Evolutionary conservation across 495 filamentous ascomycete genomes (phyloP).

Genomic region (Aspergillus cristatus): DNA sequence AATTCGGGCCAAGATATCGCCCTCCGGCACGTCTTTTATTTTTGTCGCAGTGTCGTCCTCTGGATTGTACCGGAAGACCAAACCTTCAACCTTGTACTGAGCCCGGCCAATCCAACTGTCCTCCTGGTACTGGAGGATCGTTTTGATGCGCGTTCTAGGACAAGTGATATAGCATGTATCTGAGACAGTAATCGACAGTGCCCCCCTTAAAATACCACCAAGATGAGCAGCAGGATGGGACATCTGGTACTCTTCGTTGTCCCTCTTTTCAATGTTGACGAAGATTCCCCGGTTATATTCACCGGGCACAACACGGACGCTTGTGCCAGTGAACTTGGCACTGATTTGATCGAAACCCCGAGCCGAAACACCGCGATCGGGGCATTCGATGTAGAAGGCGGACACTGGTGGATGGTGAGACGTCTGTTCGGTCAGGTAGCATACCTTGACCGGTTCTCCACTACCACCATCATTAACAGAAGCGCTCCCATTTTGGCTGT

Average conservation of each 20-base stretch:
- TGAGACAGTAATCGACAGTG: slow-evolving; percentile 75
- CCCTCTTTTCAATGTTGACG: slow-evolving; percentile 68
- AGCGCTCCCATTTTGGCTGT: slow-evolving; percentile 27
- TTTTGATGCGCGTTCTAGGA: slow-evolving; percentile 76
- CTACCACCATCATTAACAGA: slow-evolving; percentile 24
- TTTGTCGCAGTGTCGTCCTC: slow-evolving; percentile 64
- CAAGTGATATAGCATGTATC: slow-evolving; percentile 84
- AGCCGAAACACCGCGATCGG: slow-evolving; percentile 80
- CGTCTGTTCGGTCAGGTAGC: slow-evolving; percentile 95
- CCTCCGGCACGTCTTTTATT: slow-evolving; percentile 77
- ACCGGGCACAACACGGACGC: slow-evolving; percentile 81
- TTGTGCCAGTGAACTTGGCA: slow-evolving; percentile 96
- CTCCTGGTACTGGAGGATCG: slow-evolving; percentile 83
- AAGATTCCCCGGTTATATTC: slow-evolving; percentile 95
- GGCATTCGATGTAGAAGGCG: slow-evolving; percentile 89
- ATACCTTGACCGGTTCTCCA: slow-evolving; percentile 60
- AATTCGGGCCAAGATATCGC: slow-evolving; percentile 73
- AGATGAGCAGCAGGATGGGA: slow-evolving; percentile 92
- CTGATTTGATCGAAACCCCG: slow-evolving; percentile 91
- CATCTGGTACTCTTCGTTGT: slow-evolving; percentile 86
- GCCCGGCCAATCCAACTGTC: slow-evolving; percentile 90
- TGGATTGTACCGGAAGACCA: slow-evolving; percentile 82
- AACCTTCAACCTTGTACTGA: slow-evolving; percentile 84
- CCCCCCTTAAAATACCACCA: slow-evolving; percentile 75
- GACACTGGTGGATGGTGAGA: slow-evolving; percentile 97